A percentile compares a stretch with the other conserved stretches of the same genome.
phyloP scores from a whole-genome alignment of 495 filamentous ascomycete species.

The Aspergillus nanangensis region DNA sequence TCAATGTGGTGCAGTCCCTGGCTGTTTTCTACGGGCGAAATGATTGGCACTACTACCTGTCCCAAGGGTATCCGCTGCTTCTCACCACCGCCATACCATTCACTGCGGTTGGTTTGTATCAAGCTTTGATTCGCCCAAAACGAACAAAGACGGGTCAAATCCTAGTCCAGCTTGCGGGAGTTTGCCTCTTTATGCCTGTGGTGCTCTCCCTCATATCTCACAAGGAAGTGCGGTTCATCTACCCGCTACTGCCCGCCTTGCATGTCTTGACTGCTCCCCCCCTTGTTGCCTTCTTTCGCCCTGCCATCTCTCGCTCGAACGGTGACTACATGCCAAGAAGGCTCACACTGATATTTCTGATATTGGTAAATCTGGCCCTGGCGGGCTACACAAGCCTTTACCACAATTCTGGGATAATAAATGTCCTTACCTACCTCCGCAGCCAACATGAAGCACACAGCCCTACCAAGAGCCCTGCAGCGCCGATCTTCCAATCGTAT shows the following conservation, averaged over 20 bases:
- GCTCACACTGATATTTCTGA: slow-evolving; percentile 50
- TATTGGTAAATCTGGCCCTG: slow-evolving; percentile 65
- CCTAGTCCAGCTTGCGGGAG: slow-evolving; percentile 55
- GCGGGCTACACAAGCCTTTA: slow-evolving; percentile 67
- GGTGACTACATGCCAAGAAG: slow-evolving; percentile 38
- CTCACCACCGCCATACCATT: slow-evolving; percentile 83
- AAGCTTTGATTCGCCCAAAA: slow-evolving; percentile 31
- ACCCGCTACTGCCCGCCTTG: slow-evolving; percentile 81
- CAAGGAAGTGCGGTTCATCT: slow-evolving; percentile 97
- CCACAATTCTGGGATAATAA: slow-evolving; percentile 75
- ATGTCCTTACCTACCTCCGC: slow-evolving; percentile 70
- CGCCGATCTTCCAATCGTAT: no score
- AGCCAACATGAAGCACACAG: slow-evolving; percentile 57
- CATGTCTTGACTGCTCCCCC: slow-evolving; percentile 73
- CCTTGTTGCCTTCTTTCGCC: slow-evolving; percentile 60
- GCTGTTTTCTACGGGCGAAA: slow-evolving; percentile 92
- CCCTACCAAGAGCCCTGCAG: slow-evolving; percentile 7
- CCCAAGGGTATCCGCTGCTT: slow-evolving; percentile 83
- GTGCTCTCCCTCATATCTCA: slow-evolving; percentile 79
- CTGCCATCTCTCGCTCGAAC: slow-evolving; percentile 27
- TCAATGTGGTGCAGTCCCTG: slow-evolving; percentile 83
- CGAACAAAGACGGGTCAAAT: slow-evolving; percentile 31
- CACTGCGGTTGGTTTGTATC: slow-evolving; percentile 60
- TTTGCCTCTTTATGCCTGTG: slow-evolving; percentile 54
- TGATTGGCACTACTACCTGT: slow-evolving; percentile 87